phyloP scores from a whole-genome alignment of 352 stramenopile species.

The Phytophthora melonis region DNA sequence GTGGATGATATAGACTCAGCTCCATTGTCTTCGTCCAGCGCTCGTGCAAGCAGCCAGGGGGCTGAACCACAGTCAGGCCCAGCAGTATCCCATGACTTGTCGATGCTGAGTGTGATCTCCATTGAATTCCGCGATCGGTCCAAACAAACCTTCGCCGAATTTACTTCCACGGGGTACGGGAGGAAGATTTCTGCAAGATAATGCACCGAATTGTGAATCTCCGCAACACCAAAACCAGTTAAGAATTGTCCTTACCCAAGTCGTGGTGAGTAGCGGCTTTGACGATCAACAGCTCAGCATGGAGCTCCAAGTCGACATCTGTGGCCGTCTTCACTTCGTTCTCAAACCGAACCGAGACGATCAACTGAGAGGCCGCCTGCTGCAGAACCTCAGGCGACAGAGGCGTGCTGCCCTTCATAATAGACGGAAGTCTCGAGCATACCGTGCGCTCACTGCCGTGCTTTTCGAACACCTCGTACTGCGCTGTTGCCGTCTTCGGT shows the following conservation, averaged over 20 bases:
- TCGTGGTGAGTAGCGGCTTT: slow-evolving; percentile 60
- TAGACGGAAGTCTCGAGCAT: slow-evolving; percentile 46
- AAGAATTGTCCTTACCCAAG: slow-evolving; percentile 44
- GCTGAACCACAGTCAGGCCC: slow-evolving; percentile 64
- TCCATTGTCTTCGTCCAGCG: slow-evolving; percentile 49
- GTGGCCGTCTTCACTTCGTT: slow-evolving; percentile 33
- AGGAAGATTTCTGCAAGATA: slow-evolving; percentile 57
- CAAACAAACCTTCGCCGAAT: slow-evolving; percentile 48
- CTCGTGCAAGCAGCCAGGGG: slow-evolving; percentile 71
- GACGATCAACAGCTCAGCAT: slow-evolving; percentile 55
- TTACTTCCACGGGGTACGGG: slow-evolving; percentile 64
- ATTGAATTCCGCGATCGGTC: slow-evolving; percentile 47
- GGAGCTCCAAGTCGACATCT: slow-evolving; percentile 63
- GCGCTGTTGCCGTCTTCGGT: slow-evolving; percentile 44
- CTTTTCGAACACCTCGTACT: slow-evolving; percentile 58
- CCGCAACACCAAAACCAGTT: not conserved
- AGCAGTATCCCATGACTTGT: slow-evolving; percentile 59
- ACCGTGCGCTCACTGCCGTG: slow-evolving; percentile 7
- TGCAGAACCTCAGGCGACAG: slow-evolving; percentile 58
- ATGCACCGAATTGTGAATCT: not conserved
- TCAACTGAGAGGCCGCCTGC: slow-evolving; percentile 42
- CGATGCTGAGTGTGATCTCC: slow-evolving; percentile 49
- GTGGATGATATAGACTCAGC: not conserved
- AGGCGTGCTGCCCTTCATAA: slow-evolving; percentile 46
- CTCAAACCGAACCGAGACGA: slow-evolving; percentile 53